Evolutionary conservation across 2,329 filamentous ascomycete genomes (phyloP), one percentile per base, ranked within the genome.

Genomic region (Thyridium curvatum): DNA sequence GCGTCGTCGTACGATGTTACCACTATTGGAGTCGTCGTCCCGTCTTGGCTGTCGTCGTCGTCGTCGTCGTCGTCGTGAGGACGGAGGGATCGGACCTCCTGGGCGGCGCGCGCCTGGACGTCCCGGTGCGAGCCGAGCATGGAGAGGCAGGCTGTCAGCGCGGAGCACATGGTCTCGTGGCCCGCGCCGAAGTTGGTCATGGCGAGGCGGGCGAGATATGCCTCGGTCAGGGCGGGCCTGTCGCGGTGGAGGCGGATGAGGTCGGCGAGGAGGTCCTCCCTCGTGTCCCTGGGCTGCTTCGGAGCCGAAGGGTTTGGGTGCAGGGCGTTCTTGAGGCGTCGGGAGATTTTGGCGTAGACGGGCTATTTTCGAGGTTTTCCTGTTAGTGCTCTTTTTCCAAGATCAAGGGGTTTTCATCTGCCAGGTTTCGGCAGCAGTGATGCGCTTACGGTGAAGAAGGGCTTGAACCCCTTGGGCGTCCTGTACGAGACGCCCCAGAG

Each of bases 151-250:
- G 72, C 66, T 1, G 71, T 74, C 7, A 76, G 49, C 0, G 72
- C 71, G 1, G 71, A 71, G 10, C 69, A 69, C 58, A 74, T 62
- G 0, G 72, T 76, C 47, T 76, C 72, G 42, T 76, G 72, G 0
- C 72, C 72, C 2, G 72, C 72, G 10, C 72, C 72, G 46, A 76
- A 75, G 44, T 76, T 76, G 2, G 72, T 74, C 3, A 73, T 59
- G 3, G 68, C 69, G 59, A 75, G 69, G 18, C 71, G 68, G 3
- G 66, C 64, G 9, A 76, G 59, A 38, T 75, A 74, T 0, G 48
- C 52, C 18, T 69, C 63, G 1, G 50, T 67, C 41, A 76, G 74
- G 6, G 64, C 64, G 1, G 69, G 64, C 15, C 62, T 66, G 4
- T 62, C 54, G 12, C 56, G 53, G 47, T 74, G 66, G 1, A 75